Evolutionary conservation across 257 asterid species (phyloP).

Genomic region (Scutellaria barbata): DNA sequence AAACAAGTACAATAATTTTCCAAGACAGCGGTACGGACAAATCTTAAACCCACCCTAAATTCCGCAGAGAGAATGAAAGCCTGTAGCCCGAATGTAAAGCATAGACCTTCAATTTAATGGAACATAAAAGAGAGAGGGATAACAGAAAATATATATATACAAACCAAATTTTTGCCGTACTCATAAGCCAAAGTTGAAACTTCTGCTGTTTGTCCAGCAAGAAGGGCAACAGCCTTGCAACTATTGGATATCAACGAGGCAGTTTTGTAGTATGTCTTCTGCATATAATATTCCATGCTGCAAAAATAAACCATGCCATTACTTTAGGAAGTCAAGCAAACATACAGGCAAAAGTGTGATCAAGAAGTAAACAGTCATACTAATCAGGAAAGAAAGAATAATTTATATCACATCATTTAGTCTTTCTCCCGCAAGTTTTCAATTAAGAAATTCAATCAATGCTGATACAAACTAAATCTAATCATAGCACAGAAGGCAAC

Average conservation of each 20-base stretch:
- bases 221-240: constrained; percentile 89
- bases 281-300: constrained; percentile 99
- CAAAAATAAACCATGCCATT: constrained; percentile 35
- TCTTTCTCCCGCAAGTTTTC: background rate
- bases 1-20: background rate
- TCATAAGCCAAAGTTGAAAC: constrained; percentile 89
- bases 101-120: background rate
- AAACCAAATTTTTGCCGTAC: constrained; percentile 91
- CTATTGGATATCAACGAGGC: constrained; percentile 96
- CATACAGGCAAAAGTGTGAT: constrained; percentile 3
- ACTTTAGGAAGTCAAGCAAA: constrained; percentile 15
- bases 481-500: background rate
- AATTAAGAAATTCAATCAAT: constrained; percentile 2
- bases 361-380: background rate
- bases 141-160: constrained; percentile 31
- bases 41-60: constrained; percentile 21
- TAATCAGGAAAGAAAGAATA: background rate
- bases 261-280: constrained; percentile 94
- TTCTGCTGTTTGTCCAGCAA: constrained; percentile 92
- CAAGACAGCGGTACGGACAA: background rate
- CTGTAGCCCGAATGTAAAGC: constrained; percentile 1
- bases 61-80: background rate
- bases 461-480: background rate
- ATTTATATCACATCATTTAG: background rate
- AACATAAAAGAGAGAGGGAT: background rate